A percentile compares a stretch with the other conserved stretches of the same genome.
Conservation (phyloP, 176 grass and related monocot species). For the Hyparrhenia diplandra region DNA sequence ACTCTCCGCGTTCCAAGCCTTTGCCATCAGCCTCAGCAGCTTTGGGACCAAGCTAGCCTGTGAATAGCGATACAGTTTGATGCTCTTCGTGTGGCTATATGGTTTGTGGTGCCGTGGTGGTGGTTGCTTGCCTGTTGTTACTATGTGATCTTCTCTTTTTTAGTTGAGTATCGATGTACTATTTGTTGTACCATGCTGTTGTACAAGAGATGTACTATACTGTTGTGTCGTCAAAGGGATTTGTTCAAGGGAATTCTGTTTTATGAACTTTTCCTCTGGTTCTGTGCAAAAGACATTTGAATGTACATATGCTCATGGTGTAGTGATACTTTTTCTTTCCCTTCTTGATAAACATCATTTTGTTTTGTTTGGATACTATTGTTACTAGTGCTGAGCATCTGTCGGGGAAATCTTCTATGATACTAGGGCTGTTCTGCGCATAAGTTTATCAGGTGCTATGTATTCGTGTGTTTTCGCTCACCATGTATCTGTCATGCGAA, state of each 20-base stretch:
- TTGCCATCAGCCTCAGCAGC: conserved; percentile 90
- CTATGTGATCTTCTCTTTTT: not conserved
- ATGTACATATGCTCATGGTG: conserved; percentile 7
- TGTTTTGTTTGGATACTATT: not conserved
- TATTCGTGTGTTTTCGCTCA: not conserved
- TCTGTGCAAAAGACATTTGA: not conserved
- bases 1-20: conserved; percentile 84
- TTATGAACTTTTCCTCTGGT: conserved; percentile 11
- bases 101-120: conserved; percentile 25
- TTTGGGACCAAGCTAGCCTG: conserved; percentile 90
- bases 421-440: not conserved
- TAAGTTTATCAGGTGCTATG: not conserved
- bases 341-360: not conserved
- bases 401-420: not conserved
- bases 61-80: conserved; percentile 50
- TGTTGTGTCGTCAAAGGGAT: not conserved
- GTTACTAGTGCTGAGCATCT: not conserved
- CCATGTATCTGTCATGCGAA: not conserved
- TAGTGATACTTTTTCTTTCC: not conserved
- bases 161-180: conserved; percentile 1
- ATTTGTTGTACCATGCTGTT: conserved; percentile 16
- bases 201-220: not conserved
- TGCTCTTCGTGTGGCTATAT: conserved; percentile 6
- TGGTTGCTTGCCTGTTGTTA: not conserved
- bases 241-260: conserved; percentile 10